Evolutionary conservation across 1,284 basidiomycete genomes (phyloP).

Genomic region (Sutorius eximius): DNA sequence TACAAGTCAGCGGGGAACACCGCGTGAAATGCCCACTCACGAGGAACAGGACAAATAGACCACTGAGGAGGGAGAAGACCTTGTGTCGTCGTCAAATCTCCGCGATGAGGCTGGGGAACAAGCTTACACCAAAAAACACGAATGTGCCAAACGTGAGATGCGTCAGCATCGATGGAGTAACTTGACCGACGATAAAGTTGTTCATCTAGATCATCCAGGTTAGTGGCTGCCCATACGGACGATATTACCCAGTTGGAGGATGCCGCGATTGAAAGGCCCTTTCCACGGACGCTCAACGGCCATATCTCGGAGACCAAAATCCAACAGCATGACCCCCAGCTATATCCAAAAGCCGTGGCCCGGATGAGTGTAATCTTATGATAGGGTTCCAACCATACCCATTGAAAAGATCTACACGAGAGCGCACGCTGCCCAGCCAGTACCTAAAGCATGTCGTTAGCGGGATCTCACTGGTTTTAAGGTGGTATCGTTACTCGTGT

Average conservation of each 20-base stretch:
- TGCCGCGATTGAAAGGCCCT: constrained; percentile 67
- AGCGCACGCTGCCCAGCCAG: constrained; percentile 66
- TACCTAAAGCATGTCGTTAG: constrained; percentile 27
- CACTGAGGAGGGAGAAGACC: constrained; percentile 63
- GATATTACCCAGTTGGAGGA: constrained; percentile 64
- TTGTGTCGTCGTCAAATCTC: constrained; percentile 24
- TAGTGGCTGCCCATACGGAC: not conserved
- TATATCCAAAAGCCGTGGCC: constrained; percentile 56
- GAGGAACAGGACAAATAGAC: constrained; percentile 61
- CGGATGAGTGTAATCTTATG: not conserved
- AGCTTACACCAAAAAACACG: constrained; percentile 63
- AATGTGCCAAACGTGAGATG: constrained; percentile 65
- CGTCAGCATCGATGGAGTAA: constrained; percentile 63
- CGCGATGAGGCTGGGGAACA: not conserved
- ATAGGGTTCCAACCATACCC: constrained; percentile 35
- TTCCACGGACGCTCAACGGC: constrained; percentile 66
- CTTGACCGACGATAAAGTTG: constrained; percentile 68
- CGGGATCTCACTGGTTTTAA: not conserved
- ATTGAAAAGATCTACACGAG: constrained; percentile 71
- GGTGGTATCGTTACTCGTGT: constrained; percentile 3
- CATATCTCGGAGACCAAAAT: constrained; percentile 67
- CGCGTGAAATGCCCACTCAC: constrained; percentile 37
- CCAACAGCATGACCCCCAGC: constrained; percentile 72
- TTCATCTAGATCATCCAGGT: constrained; percentile 55
- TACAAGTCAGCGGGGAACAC: not conserved